Base-by-base conservation (phyloP, 352 stramenopile genomes). In the Ophiocytium majus region DNA sequence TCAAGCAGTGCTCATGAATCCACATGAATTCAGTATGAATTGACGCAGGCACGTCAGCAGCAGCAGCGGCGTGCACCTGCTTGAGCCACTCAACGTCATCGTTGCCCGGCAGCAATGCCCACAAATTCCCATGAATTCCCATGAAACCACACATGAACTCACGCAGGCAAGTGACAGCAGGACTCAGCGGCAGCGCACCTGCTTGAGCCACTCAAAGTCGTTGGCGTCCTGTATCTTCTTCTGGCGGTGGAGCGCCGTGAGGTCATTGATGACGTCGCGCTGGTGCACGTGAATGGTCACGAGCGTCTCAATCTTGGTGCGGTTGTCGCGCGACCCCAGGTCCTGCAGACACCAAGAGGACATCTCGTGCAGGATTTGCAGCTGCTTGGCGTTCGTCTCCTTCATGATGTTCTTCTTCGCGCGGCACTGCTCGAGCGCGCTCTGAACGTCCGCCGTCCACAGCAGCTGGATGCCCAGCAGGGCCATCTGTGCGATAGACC, bases 1-100 rank as follows among this genome's bases (percentile, higher is more conserved):
- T n/a, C n/a, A n/a, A n/a, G n/a, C n/a, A n/a, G n/a, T n/a, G n/a
- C n/a, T n/a, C n/a, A n/a, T n/a, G n/a, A n/a, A n/a, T n/a, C n/a
- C n/a, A n/a, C n/a, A n/a, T n/a, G n/a, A n/a, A n/a, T n/a, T n/a
- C n/a, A n/a, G n/a, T n/a, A n/a, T n/a, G n/a, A n/a, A n/a, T n/a
- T n/a, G n/a, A n/a, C n/a, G n/a, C n/a, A n/a, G n/a, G n/a, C n/a
- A n/a, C n/a, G n/a, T n/a, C n/a, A n/a, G n/a, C n/a, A n/a, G n/a
- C n/a, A n/a, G n/a, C n/a, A n/a, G n/a, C n/a, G n/a, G n/a, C 19
- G 17, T 82, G 17, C 35, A 87, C 84, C 89, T 99, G 97, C 88
- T 99, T 99, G 71, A 98, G 94, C 97, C 97, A 99, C 86, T 99
- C 96, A 86, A 99, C 99, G 88, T 99, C 96, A 88, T 98, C 98